These are phyloP conservation scores for Neospermospora avenae DNA, from an alignment of 2,329 filamentous ascomycete genomes.

Conservation along the genomic window DNA sequence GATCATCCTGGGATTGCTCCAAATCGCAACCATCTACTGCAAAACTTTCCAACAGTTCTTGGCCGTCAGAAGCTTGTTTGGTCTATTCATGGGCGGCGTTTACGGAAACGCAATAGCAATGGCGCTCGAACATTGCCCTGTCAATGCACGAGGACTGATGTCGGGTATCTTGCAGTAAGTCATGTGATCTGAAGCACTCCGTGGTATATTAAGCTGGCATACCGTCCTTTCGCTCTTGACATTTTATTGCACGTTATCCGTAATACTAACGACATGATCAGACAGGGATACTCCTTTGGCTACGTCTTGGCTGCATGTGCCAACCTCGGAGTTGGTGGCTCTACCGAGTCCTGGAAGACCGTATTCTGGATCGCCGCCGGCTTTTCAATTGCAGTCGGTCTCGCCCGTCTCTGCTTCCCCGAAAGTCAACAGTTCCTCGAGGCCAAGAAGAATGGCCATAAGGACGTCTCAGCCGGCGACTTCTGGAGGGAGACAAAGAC, in stretches of 20 bases:
- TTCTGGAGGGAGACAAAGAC: constrained; percentile 69
- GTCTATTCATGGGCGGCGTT: constrained; percentile 73
- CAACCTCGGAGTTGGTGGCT: constrained; percentile 69
- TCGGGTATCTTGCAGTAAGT: constrained; percentile 26
- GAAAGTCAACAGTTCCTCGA: constrained; percentile 75
- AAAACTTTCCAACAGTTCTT: constrained; percentile 50
- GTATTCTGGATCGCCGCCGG: constrained; percentile 48
- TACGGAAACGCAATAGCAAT: constrained; percentile 74
- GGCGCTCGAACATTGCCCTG: constrained; percentile 58
- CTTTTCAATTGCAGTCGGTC: constrained; percentile 64
- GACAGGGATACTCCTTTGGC: constrained; percentile 28
- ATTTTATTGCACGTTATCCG: no score
- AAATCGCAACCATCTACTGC: constrained; percentile 45
- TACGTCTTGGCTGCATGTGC: constrained; percentile 42
- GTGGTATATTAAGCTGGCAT: no score
- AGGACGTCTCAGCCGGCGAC: constrained; percentile 42
- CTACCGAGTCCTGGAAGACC: constrained; percentile 61
- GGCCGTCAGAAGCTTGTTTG: constrained; percentile 70
- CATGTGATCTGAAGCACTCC: no score
- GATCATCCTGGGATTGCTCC: constrained; percentile 66
- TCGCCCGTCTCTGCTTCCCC: constrained; percentile 65
- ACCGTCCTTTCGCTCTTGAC: no score
- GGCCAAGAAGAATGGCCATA: constrained; percentile 58
- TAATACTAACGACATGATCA: no score
- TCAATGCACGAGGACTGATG: constrained; percentile 28